Evolutionary conservation across 148 eudicot species (phyloP).

Genomic region (Chenopodium quinoa): DNA sequence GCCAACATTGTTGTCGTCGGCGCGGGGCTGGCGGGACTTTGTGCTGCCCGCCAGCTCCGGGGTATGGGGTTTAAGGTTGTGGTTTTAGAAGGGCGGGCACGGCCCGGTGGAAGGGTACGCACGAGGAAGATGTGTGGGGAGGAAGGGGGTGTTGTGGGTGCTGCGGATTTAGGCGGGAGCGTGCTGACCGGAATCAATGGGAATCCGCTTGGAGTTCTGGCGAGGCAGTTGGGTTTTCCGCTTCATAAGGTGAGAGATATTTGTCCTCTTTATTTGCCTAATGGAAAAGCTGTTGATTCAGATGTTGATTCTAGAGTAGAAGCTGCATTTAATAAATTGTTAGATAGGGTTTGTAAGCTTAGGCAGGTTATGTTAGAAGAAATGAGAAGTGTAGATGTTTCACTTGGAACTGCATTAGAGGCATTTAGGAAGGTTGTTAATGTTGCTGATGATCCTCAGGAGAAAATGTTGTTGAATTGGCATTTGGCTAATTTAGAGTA

Average conservation of each 20-base stretch:
- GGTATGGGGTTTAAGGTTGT: conserved; percentile 78
- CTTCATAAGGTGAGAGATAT: conserved; percentile 94
- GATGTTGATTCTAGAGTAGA: conserved; percentile 78
- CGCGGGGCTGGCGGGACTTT: conserved; percentile 79
- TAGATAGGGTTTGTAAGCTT: conserved; percentile 96
- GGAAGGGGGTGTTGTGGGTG: conserved; percentile 45
- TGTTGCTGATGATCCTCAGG: conserved; percentile 73
- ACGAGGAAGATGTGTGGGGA: conserved; percentile 57
- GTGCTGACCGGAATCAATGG: conserved; percentile 95
- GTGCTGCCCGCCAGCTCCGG: conserved; percentile 72
- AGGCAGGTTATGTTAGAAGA: conserved; percentile 91
- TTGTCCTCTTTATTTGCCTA: conserved; percentile 86
- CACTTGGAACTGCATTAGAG: conserved; percentile 79
- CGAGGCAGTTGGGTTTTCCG: conserved; percentile 78
- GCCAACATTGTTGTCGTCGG: conserved; percentile 64
- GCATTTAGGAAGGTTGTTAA: conserved; percentile 67
- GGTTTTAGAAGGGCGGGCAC: conserved; percentile 64
- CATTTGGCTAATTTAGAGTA: conserved; percentile 94
- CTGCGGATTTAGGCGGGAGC: conserved; percentile 92
- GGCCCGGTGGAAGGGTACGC: conserved; percentile 88
- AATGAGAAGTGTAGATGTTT: conserved; percentile 67
- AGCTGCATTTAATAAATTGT: conserved; percentile 70
- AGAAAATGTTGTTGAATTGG: conserved; percentile 92
- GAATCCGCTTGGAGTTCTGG: conserved; percentile 87
- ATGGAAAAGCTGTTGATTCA: conserved; percentile 70